Base-by-base conservation (phyloP, 2,329 filamentous ascomycete genomes). In the Diaporthe nobilis region DNA sequence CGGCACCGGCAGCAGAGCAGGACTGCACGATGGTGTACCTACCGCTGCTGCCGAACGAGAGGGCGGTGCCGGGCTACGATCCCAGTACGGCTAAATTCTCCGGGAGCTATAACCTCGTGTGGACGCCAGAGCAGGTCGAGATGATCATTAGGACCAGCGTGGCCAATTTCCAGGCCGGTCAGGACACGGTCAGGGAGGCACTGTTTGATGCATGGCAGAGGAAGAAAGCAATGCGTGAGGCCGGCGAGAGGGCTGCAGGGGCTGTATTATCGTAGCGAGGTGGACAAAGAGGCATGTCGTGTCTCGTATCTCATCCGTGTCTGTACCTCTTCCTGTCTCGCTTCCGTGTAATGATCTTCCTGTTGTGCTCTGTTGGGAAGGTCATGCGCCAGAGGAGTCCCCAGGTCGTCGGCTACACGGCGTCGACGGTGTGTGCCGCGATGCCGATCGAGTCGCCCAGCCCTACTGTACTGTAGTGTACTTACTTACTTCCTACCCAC, bases 121-220 rank as follows among this genome's bases (percentile, higher is more conserved):
- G 71, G 61, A 74, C 60, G 37, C 51, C 53, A 13, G 58, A 73
- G 39, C 70, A 75, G 60, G 57, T 75, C 28, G 73, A 75, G n/a
- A 75, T 67, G 55, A 25, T 68, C 28, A 53, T 68, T 51, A 75
- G 65, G 42, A 71, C 71, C 34, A 67, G 70, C 37, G 60, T 70
- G 39, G 74, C 71, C n/a, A 76, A 67, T 39, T 65, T 73, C 70
- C 60, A 76, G 39, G 58, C 47, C 17, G 60, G 70, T 7, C 70
- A 67, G 25, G 49, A 60, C 7, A 53, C 57, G 53, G 61, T 73
- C 34, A 73, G 39, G 74, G n/a, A 74, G 17, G 61, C 44, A n/a
- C 47, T 76, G 7, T 47, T 37, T 28, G 47, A 55, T 25, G 60
- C 74, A 12, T 73, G 63, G 34, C n/a, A 63, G 42, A 74, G 57